These are phyloP conservation scores for Keithomyces neogunnii DNA, from an alignment of 2,329 filamentous ascomycete species.

Conservation along the genomic window DNA sequence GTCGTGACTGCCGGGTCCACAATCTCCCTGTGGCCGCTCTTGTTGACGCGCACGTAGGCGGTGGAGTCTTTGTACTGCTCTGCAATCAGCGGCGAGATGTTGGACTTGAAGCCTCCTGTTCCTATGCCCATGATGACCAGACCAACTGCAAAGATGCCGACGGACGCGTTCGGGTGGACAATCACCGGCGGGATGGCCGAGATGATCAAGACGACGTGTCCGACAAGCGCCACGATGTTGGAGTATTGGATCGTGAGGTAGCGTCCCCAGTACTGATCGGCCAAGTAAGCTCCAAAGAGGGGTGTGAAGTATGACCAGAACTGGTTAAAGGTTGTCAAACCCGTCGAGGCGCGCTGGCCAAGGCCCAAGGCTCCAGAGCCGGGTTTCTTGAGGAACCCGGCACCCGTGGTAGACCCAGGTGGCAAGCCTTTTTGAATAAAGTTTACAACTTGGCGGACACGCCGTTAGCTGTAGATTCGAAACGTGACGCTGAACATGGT, in stretches of 20 bases:
- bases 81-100: constrained; percentile 63
- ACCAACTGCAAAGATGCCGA: constrained; percentile 64
- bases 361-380: constrained; percentile 46
- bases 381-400: constrained; percentile 23
- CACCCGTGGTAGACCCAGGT: constrained; percentile 43
- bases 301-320: constrained; percentile 57
- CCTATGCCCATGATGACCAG: constrained; percentile 47
- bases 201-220: constrained; percentile 57
- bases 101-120: constrained; percentile 75
- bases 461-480: too few relatives aligned
- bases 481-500: too few relatives aligned
- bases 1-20: constrained; percentile 62
- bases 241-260: constrained; percentile 66
- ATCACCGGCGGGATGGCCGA: constrained; percentile 58
- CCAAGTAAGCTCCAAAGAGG: constrained; percentile 46
- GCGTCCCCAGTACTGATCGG: constrained; percentile 64
- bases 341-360: constrained; percentile 43
- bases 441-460: constrained; percentile 36
- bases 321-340: constrained; percentile 43
- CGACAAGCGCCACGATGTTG: constrained; percentile 55
- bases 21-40: constrained; percentile 58
- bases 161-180: constrained; percentile 43
- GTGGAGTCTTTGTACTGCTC: constrained; percentile 53
- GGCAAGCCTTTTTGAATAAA: constrained; percentile 52
- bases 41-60: constrained; percentile 40